A percentile compares a stretch with the other conserved stretches of the same genome.
phyloP scores from a whole-genome alignment of 352 stramenopile species.

The Plasmopara halstedii region DNA sequence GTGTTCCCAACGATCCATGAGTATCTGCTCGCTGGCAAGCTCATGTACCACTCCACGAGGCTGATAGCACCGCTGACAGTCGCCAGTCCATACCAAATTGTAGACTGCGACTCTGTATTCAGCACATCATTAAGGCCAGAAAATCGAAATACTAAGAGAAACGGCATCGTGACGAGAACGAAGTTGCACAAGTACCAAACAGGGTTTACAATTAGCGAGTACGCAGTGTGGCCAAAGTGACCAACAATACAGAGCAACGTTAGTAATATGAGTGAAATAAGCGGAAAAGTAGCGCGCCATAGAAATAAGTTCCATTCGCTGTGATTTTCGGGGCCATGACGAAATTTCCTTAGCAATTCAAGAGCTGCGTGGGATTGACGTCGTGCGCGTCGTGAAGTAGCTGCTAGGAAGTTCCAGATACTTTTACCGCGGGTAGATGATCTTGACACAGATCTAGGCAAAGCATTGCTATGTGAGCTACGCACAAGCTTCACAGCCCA shows the following conservation, averaged over 20 bases:
- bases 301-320: constrained; percentile 79
- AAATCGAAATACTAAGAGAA: constrained; percentile 70
- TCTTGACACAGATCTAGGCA: constrained; percentile 11
- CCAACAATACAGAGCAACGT: constrained; percentile 53
- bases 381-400: constrained; percentile 10
- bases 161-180: constrained; percentile 60
- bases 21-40: constrained; percentile 33
- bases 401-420: constrained; percentile 14
- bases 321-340: constrained; percentile 55
- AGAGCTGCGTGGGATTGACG: constrained; percentile 34
- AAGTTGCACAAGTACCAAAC: constrained; percentile 80
- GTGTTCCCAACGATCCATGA: constrained; percentile 79
- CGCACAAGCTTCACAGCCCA: constrained; percentile 13
- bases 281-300: constrained; percentile 76
- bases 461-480: constrained; percentile 6
- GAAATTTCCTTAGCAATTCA: constrained; percentile 67
- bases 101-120: constrained; percentile 17
- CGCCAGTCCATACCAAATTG: constrained; percentile 46
- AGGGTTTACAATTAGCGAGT: constrained; percentile 60
- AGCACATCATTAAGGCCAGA: constrained; percentile 17
- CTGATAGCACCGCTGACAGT: constrained; percentile 42
- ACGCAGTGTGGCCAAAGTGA: constrained; percentile 54
- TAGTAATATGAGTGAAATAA: constrained; percentile 70
- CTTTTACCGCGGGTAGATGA: neutral
- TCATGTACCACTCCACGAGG: constrained; percentile 65